phyloP scores from a whole-genome alignment of 106 monocot genomes.

The Dioscorea dumetorum region DNA sequence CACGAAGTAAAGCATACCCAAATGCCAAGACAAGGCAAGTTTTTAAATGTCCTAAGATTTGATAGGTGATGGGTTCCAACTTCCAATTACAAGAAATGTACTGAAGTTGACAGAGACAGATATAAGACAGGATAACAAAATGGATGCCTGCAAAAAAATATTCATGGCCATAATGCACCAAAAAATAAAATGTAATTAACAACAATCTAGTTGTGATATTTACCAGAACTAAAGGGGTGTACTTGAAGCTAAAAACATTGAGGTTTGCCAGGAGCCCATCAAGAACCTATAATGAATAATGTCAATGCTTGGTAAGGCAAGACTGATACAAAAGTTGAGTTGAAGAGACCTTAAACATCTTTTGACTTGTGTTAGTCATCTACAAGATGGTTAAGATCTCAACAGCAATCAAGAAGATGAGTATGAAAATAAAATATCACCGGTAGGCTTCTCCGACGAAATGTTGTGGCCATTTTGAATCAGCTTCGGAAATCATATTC shows the following conservation, averaged over 20 bases:
- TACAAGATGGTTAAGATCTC: constrained; percentile 12
- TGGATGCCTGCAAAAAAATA: constrained; percentile 54
- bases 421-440: no score
- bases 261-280: constrained; percentile 76
- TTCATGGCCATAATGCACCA: neutral
- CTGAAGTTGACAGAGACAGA: constrained; percentile 94
- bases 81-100: constrained; percentile 93
- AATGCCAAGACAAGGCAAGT: constrained; percentile 87
- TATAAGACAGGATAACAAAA: constrained; percentile 76
- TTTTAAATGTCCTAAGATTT: constrained; percentile 91
- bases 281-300: constrained; percentile 73
- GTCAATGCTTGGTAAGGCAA: constrained; percentile 86
- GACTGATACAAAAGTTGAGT: constrained; percentile 95
- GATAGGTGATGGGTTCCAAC: constrained; percentile 95
- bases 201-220: constrained; percentile 3
- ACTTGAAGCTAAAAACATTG: constrained; percentile 82
- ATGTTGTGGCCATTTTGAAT: no score
- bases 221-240: constrained; percentile 86
- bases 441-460: no score
- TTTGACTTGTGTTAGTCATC: constrained; percentile 99
- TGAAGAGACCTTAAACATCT: constrained; percentile 94
- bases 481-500: no score
- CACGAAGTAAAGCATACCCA: constrained; percentile 75
- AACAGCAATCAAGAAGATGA: no score
- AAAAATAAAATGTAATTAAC: neutral